Percentiles rank a stretch among this genome's conserved stretches.
Evolutionary conservation across 768 basidiomycete genomes (phyloP).

Genomic region (Suillus bovinus): DNA sequence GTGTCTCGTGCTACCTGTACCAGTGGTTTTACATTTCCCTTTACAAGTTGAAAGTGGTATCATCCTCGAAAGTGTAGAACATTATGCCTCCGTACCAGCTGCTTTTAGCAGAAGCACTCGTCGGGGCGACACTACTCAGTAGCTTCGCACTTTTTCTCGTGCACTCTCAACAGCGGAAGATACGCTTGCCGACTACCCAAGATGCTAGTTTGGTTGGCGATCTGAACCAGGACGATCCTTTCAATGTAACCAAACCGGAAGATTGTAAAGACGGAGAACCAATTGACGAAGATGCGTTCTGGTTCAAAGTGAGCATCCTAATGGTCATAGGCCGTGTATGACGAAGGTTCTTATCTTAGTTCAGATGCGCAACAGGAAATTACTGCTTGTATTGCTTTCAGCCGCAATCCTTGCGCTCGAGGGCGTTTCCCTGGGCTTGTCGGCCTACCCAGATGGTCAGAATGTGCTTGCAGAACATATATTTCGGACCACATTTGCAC

Average conservation of each 20-base stretch:
- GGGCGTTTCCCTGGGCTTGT: constrained; percentile 56
- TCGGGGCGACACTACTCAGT: constrained; percentile 45
- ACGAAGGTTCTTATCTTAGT: background rate
- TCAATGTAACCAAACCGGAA: constrained; percentile 71
- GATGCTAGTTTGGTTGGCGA: constrained; percentile 22
- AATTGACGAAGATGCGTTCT: constrained; percentile 59
- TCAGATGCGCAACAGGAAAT: constrained; percentile 42
- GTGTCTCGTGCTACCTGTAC: background rate
- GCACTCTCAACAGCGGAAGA: constrained; percentile 46
- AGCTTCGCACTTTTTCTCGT: constrained; percentile 42
- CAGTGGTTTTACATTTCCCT: background rate
- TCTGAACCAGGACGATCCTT: constrained; percentile 48
- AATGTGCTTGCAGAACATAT: constrained; percentile 32
- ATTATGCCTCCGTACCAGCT: constrained; percentile 64
- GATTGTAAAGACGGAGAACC: constrained; percentile 70
- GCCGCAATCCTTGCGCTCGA: constrained; percentile 50
- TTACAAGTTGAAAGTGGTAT: background rate
- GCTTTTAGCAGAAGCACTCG: constrained; percentile 50
- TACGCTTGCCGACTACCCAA: constrained; percentile 44
- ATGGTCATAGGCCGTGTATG: background rate
- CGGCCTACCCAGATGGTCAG: constrained; percentile 23
- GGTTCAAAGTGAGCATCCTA: constrained; percentile 46
- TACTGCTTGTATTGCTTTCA: constrained; percentile 48
- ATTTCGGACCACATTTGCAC: constrained; percentile 40
- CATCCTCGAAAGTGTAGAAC: background rate